These are phyloP conservation scores for Thalassiosira mediterranea DNA, from an alignment of 352 stramenopile species.

Conservation along the genomic window DNA sequence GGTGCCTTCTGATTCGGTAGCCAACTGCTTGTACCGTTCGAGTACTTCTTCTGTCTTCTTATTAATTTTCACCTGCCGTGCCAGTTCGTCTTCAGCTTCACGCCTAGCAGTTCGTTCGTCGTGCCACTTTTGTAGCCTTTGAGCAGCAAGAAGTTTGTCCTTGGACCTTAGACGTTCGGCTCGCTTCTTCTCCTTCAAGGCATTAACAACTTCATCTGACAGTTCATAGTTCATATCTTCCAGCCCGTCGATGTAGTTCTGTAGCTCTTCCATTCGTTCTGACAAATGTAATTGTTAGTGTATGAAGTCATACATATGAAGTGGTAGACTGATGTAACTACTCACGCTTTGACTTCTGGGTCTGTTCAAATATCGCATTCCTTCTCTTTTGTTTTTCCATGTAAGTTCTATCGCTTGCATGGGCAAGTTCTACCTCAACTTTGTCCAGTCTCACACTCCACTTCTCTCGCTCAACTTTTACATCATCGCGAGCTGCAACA, in stretches of 20 bases:
- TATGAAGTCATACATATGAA: too few relatives aligned
- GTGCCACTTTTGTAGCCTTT: neutral
- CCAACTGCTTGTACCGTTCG: neutral
- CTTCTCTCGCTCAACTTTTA: too few relatives aligned
- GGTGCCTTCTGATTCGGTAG: neutral
- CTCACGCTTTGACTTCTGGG: too few relatives aligned
- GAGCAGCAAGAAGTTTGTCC: neutral
- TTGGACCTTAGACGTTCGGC: neutral
- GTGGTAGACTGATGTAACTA: too few relatives aligned
- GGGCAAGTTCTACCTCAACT: too few relatives aligned
- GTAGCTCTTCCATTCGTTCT: neutral
- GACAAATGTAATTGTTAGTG: too few relatives aligned
- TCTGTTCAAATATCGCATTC: too few relatives aligned
- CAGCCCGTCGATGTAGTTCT: neutral
- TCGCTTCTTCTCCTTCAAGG: neutral
- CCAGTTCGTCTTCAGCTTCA: neutral
- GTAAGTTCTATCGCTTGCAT: too few relatives aligned
- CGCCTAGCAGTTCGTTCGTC: neutral
- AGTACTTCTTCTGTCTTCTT: neutral
- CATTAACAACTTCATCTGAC: neutral
- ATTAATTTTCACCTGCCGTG: neutral
- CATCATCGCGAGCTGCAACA: too few relatives aligned
- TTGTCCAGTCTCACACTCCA: too few relatives aligned
- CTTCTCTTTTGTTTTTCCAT: too few relatives aligned
- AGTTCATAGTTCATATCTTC: neutral